phyloP scores from a whole-genome alignment of 2,329 filamentous ascomycete species.

The Aspergillus puulaauensis region DNA sequence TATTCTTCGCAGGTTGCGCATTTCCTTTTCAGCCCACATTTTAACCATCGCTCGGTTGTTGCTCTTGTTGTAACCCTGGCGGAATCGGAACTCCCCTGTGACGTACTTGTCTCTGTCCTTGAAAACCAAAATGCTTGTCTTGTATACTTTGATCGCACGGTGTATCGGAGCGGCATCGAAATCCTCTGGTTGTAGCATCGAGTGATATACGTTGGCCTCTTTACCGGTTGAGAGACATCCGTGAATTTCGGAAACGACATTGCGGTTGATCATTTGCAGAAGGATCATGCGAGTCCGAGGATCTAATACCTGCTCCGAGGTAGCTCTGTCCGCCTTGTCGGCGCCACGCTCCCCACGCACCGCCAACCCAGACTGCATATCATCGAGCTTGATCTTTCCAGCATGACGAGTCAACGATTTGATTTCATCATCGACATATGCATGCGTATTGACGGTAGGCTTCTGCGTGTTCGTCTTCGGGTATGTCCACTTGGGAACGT shows the following conservation, averaged over 20 bases:
- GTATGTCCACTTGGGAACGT: slow-evolving; percentile 55
- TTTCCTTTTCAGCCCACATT: slow-evolving; percentile 98
- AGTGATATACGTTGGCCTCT: slow-evolving; percentile 97
- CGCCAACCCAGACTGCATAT: slow-evolving; percentile 53
- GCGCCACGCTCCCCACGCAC: slow-evolving; percentile 46
- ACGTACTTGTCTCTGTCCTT: slow-evolving; percentile 98
- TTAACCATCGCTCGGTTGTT: slow-evolving; percentile 98
- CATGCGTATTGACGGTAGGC: slow-evolving; percentile 74
- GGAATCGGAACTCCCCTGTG: slow-evolving; percentile 88
- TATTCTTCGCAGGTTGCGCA: slow-evolving; percentile 85
- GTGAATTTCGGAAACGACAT: slow-evolving; percentile 85
- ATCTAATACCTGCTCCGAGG: slow-evolving; percentile 91
- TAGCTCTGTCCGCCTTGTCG: slow-evolving; percentile 90
- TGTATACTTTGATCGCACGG: slow-evolving; percentile 97
- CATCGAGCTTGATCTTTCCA: slow-evolving; percentile 77
- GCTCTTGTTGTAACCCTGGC: slow-evolving; percentile 86
- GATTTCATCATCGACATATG: slow-evolving; percentile 84
- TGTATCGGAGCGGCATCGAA: slow-evolving; percentile 56
- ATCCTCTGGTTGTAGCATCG: slow-evolving; percentile 62
- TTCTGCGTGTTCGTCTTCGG: slow-evolving; percentile 77
- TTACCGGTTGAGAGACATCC: slow-evolving; percentile 96
- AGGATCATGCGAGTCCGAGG: slow-evolving; percentile 93
- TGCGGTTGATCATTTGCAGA: slow-evolving; percentile 91
- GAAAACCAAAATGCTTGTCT: slow-evolving; percentile 95
- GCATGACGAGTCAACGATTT: slow-evolving; percentile 82